Conservation (phyloP, 768 basidiomycete species). For the Phylloporus sp. region DNA sequence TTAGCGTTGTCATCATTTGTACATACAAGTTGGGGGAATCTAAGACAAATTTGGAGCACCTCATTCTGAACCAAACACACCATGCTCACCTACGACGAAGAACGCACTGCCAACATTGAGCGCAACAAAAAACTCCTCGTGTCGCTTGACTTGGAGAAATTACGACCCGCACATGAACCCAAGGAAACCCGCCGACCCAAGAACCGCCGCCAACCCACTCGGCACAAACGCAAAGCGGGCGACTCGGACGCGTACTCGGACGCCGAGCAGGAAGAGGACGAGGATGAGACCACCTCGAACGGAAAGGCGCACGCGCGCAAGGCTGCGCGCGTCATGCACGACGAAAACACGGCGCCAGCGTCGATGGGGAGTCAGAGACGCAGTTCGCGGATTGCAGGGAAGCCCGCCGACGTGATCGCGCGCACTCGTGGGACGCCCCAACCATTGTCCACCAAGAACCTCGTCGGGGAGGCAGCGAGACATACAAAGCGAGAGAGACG, state of each 20-base stretch:
- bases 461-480: constrained; percentile 33
- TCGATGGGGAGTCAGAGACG: constrained; percentile 42
- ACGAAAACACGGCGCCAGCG: constrained; percentile 17
- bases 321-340: constrained; percentile 10
- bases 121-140: constrained; percentile 43
- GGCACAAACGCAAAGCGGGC: constrained; percentile 41
- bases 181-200: constrained; percentile 35
- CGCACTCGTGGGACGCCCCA: constrained; percentile 29
- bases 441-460: constrained; percentile 37
- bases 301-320: constrained; percentile 26
- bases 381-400: constrained; percentile 62
- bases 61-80: too few relatives aligned
- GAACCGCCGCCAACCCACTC: neutral
- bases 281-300: too few relatives aligned
- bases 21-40: constrained; percentile 1
- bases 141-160: constrained; percentile 35
- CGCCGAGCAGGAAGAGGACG: too few relatives aligned
- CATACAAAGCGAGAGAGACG: constrained; percentile 30
- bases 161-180: constrained; percentile 44
- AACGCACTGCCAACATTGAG: constrained; percentile 34
- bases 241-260: constrained; percentile 23
- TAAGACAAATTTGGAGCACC: too few relatives aligned
- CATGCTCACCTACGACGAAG: constrained; percentile 29
- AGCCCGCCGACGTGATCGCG: constrained; percentile 43
- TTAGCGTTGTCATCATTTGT: neutral